Conservation (phyloP, 2,329 filamentous ascomycete genomes). For the Graphiopsis chlorocephala region DNA sequence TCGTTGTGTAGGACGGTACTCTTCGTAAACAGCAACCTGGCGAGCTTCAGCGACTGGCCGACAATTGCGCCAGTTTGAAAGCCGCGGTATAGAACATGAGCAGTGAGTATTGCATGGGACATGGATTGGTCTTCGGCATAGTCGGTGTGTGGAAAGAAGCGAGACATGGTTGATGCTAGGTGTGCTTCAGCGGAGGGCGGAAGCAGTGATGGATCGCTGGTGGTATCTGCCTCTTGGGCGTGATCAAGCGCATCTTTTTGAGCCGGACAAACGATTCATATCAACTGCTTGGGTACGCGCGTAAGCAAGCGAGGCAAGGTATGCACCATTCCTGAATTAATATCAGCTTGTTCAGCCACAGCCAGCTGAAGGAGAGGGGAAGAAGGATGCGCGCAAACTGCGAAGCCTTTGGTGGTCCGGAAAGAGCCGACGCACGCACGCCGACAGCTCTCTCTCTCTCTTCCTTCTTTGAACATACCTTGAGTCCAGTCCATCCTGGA, state of each 20-base stretch:
- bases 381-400: neutral
- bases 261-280: neutral
- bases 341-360: neutral
- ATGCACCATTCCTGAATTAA: neutral
- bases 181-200: neutral
- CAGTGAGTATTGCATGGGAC: constrained; percentile 54
- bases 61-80: constrained; percentile 54
- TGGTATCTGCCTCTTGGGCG: neutral
- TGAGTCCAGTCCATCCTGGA: too few species aligned
- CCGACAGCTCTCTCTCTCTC: neutral
- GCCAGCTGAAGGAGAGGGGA: neutral
- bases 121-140: constrained; percentile 64
- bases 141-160: constrained; percentile 52
- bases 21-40: constrained; percentile 20
- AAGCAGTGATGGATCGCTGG: neutral
- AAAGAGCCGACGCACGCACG: neutral
- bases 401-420: neutral
- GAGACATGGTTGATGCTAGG: constrained; percentile 47
- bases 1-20: constrained; percentile 22
- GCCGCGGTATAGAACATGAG: constrained; percentile 58
- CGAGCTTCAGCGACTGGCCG: constrained; percentile 38
- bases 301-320: neutral
- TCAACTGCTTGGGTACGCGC: neutral
- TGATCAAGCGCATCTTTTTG: neutral
- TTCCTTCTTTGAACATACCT: neutral